Evolutionary conservation across 306 rosid genomes (phyloP).

Genomic region (Dalbergia cultrata): DNA sequence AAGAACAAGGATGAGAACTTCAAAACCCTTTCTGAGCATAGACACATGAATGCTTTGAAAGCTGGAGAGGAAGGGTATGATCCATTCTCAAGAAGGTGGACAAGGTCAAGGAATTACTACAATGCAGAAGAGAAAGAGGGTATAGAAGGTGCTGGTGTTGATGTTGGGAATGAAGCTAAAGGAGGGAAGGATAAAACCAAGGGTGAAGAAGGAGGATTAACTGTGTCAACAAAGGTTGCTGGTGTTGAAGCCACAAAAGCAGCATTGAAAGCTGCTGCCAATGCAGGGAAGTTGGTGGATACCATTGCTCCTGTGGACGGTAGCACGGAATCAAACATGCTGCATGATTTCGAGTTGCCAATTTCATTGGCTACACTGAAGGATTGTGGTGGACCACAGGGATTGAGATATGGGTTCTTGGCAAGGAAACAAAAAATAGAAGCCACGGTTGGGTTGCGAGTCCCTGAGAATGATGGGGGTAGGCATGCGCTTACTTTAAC

Average conservation of each 20-base stretch:
- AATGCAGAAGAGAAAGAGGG: constrained; percentile 40
- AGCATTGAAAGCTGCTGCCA: constrained; percentile 67
- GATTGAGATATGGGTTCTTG: constrained; percentile 56
- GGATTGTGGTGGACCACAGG: constrained; percentile 61
- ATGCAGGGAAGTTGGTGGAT: constrained; percentile 69
- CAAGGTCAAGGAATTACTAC: constrained; percentile 69
- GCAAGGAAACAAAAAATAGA: constrained; percentile 68
- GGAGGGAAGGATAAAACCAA: constrained; percentile 38
- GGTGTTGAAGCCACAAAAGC: constrained; percentile 53
- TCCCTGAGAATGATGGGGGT: constrained; percentile 58
- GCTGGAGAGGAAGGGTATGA: constrained; percentile 73
- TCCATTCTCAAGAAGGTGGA: constrained; percentile 80
- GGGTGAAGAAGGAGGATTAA: background rate
- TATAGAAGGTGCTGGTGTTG: constrained; percentile 25
- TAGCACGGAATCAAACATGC: constrained; percentile 55
- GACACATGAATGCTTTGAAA: constrained; percentile 45
- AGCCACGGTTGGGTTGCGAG: constrained; percentile 64
- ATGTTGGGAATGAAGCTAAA: constrained; percentile 22
- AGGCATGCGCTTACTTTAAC: constrained; percentile 59
- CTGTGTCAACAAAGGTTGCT: constrained; percentile 14
- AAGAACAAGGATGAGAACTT: constrained; percentile 70
- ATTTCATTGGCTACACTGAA: constrained; percentile 61
- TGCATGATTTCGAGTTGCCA: constrained; percentile 66
- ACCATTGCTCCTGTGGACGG: constrained; percentile 65
- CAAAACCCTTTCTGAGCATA: constrained; percentile 60